Base-by-base conservation (phyloP, 2,329 filamentous ascomycete species). In the Hansfordia pulvinata region DNA sequence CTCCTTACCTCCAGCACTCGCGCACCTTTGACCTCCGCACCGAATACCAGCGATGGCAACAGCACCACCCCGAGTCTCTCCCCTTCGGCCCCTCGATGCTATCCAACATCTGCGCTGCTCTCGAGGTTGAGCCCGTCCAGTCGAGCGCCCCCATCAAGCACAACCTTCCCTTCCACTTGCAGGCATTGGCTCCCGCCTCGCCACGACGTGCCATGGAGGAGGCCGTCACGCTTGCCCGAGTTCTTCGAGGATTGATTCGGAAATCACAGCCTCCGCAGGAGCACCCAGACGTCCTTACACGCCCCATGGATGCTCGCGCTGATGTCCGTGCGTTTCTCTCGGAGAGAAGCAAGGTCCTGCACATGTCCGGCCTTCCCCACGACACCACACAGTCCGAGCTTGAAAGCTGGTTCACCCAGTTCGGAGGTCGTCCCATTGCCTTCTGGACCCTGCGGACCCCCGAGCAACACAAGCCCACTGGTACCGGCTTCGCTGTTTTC, bases 401-500 rank as follows among this genome's bases (percentile, higher is more conserved):
- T 14, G 90, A 98, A 61, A 94, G 86, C 58, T 98, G 90, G 90
- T 98, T 96, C 51, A 98, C 90, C 17, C 90, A 98, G 55, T 98
- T 93, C 49, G 90, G 90, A 37, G 90, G 90, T 26, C 81, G 90
- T 22, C 90, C 90, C 17, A 98, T 98, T 58, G 90, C 90, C 12
- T 98, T 98, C 60, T 98, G 90, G 90, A 98, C 90, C 11, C 69
- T 98, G 26, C 81, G 88, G 35, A 98, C 90, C 10, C 90, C 90
- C 3, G 90, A 98, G 56, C 90, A 96, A 59, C 90, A 96, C 59
- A 98, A 98, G 65, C 90, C 90, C n/a, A 98, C 90, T 8, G 90
- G 90, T 22, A 93, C 88, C 29, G 90, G 90, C 28, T 98, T 98
- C 55, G 90, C 90, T 26, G 88, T 98, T 30, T 98, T 98, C 51